Conservation (phyloP, 148 eudicot species). For the Cornus kousa region DNA sequence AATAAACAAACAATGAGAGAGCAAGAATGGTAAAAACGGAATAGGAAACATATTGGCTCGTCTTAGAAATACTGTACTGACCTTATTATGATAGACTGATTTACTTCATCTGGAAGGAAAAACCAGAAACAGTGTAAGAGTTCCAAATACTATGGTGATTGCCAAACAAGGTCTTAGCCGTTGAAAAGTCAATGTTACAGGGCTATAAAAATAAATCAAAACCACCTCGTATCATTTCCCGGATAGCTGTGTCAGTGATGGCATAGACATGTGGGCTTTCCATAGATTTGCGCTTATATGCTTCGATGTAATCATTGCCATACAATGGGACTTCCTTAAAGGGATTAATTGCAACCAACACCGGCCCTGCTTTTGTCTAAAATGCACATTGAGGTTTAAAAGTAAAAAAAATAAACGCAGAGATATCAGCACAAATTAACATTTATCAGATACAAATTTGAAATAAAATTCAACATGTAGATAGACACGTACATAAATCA, state of each 20-base stretch:
- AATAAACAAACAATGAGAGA: neutral
- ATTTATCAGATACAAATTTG: constrained; percentile 4
- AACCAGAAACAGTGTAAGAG: constrained; percentile 13
- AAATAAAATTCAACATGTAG: neutral
- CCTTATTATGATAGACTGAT: constrained; percentile 97
- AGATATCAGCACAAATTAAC: constrained; percentile 6
- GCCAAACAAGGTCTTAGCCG: neutral
- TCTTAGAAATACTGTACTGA: constrained; percentile 26
- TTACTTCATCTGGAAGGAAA: constrained; percentile 84
- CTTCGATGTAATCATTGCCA: constrained; percentile 74
- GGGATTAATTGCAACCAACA: constrained; percentile 89
- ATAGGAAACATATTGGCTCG: constrained; percentile 3
- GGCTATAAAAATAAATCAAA: constrained; percentile 2
- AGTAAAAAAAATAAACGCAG: neutral
- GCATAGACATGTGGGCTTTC: constrained; percentile 97
- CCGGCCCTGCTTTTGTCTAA: constrained; percentile 97
- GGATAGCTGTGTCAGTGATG: constrained; percentile 81
- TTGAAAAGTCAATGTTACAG: neutral
- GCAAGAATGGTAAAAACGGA: neutral
- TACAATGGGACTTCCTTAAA: constrained; percentile 78
- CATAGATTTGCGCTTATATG: constrained; percentile 59
- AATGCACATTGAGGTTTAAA: constrained; percentile 12
- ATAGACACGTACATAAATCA: constrained; percentile 69
- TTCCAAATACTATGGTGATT: constrained; percentile 9
- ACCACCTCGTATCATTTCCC: constrained; percentile 90